Conservation (phyloP, 2,329 filamentous ascomycete species). For the Fusarium newnesense region DNA sequence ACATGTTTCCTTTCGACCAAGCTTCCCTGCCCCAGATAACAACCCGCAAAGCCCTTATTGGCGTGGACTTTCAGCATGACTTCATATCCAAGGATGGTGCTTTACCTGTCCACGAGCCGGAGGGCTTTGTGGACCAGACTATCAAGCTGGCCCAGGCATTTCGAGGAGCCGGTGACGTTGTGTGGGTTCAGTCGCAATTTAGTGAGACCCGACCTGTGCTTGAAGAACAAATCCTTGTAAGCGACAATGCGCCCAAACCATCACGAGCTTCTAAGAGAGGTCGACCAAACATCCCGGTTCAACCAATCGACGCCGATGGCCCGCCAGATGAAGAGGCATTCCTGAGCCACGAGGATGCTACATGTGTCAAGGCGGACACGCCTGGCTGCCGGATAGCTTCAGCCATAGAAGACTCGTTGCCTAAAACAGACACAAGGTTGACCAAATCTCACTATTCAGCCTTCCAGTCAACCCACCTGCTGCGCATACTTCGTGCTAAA, state of each 20-base stretch:
- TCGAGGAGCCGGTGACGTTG: constrained; percentile 74
- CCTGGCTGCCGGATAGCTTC: constrained; percentile 58
- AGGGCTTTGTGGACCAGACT: constrained; percentile 74
- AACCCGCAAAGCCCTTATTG: constrained; percentile 76
- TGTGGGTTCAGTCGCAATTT: constrained; percentile 87
- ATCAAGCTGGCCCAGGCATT: constrained; percentile 76
- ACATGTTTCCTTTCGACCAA: constrained; percentile 68
- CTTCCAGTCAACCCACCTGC: constrained; percentile 77
- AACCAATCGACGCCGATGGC: constrained; percentile 14
- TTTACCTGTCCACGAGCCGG: constrained; percentile 71
- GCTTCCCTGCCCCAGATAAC: constrained; percentile 65
- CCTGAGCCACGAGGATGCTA: constrained; percentile 54
- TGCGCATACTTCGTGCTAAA: constrained; percentile 82
- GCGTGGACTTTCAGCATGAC: constrained; percentile 92
- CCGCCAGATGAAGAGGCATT: constrained; percentile 57
- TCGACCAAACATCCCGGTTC: constrained; percentile 23
- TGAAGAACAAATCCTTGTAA: constrained; percentile 61
- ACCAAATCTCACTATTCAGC: constrained; percentile 89
- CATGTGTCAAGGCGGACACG: constrained; percentile 58
- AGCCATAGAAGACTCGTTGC: constrained; percentile 56
- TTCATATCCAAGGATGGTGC: constrained; percentile 77
- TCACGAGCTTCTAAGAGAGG: constrained; percentile 18
- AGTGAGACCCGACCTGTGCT: constrained; percentile 68
- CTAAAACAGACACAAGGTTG: constrained; percentile 61
- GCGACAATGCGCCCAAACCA: constrained; percentile 46